Conservation (phyloP, 768 basidiomycete species). For the Asterophora parasitica region DNA sequence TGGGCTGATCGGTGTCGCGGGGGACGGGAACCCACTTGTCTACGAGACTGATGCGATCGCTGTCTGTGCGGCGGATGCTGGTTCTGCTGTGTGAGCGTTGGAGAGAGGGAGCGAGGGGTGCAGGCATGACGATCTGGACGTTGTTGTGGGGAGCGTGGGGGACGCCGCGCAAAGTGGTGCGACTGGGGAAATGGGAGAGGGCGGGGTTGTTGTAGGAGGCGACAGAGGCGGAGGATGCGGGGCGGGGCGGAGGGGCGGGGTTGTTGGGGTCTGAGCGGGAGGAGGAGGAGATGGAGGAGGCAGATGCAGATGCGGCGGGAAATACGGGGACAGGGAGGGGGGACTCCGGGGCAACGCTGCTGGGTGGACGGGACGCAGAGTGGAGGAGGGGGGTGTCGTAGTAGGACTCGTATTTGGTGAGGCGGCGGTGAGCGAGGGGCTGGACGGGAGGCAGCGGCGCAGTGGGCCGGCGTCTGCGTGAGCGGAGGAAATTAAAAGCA, state of each 20-base stretch:
- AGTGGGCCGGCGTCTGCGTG: conserved; percentile 22
- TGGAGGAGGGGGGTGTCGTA: conserved; percentile 6
- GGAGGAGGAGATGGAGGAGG: conserved; percentile 12
- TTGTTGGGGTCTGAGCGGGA: conserved; percentile 16
- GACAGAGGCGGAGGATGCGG: conserved; percentile 27
- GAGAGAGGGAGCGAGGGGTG: conserved; percentile 50
- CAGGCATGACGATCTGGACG: conserved; percentile 64
- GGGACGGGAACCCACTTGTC: conserved; percentile 33
- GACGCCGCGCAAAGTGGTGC: conserved; percentile 44
- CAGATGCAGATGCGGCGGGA: conserved; percentile 1
- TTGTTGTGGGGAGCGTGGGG: conserved; percentile 60
- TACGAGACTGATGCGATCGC: conserved; percentile 23
- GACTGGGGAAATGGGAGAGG: conserved; percentile 22
- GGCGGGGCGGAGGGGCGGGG: conserved; percentile 19
- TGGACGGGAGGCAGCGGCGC: conserved; percentile 61
- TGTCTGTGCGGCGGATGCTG: conserved; percentile 9
- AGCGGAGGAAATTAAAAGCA: conserved; percentile 33
- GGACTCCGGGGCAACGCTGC: conserved; percentile 9
- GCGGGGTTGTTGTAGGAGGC: conserved; percentile 10
- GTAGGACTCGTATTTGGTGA: conserved; percentile 32
- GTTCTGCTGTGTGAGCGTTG: conserved; percentile 7
- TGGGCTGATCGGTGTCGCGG: conserved; percentile 5
- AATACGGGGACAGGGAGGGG: conserved; percentile 1
- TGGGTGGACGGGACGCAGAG: conserved; percentile 6
- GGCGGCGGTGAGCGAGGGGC: conserved; percentile 56